phyloP scores from a whole-genome alignment of 2,329 filamentous ascomycete genomes.

The Exophiala bonariae region DNA sequence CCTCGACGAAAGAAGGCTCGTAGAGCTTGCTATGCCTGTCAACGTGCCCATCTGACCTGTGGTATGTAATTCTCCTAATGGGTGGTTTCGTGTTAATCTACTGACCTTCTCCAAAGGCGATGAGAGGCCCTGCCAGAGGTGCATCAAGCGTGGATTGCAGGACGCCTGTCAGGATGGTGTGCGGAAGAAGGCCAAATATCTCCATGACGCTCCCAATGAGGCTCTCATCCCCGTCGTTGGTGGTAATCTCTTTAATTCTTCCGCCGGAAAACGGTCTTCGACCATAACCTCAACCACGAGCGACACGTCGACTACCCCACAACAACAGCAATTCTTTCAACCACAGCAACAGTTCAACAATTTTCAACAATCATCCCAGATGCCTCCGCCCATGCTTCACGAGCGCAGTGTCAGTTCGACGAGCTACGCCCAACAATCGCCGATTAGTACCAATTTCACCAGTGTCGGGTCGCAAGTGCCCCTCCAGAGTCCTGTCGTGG shows the following conservation, averaged over 20 bases:
- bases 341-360: conserved; percentile 30
- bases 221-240: conserved; percentile 83
- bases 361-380: conserved; percentile 43
- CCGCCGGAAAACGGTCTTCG: conserved; percentile 37
- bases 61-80: conserved; percentile 64
- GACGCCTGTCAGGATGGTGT: conserved; percentile 94
- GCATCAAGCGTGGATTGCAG: conserved; percentile 88
- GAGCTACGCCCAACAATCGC: conserved; percentile 69
- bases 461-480: conserved; percentile 46
- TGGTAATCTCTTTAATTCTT: conserved; percentile 56
- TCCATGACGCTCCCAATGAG: conserved; percentile 91
- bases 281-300: conserved; percentile 27
- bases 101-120: conserved; percentile 64
- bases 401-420: conserved; percentile 43
- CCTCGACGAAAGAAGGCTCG: conserved; percentile 94
- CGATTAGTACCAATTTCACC: conserved; percentile 70
- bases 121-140: conserved; percentile 89
- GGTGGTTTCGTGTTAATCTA: conserved; percentile 12
- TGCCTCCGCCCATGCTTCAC: conserved; percentile 46
- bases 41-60: conserved; percentile 95
- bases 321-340: conserved; percentile 44
- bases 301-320: conserved; percentile 33
- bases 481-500: conserved; percentile 40
- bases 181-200: conserved; percentile 97
- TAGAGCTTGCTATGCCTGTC: conserved; percentile 93